A percentile compares a stretch with the other conserved stretches of the same genome.
These are phyloP conservation scores for Trametes cingulata DNA, from an alignment of 768 basidiomycete species.

Conservation along the genomic window DNA sequence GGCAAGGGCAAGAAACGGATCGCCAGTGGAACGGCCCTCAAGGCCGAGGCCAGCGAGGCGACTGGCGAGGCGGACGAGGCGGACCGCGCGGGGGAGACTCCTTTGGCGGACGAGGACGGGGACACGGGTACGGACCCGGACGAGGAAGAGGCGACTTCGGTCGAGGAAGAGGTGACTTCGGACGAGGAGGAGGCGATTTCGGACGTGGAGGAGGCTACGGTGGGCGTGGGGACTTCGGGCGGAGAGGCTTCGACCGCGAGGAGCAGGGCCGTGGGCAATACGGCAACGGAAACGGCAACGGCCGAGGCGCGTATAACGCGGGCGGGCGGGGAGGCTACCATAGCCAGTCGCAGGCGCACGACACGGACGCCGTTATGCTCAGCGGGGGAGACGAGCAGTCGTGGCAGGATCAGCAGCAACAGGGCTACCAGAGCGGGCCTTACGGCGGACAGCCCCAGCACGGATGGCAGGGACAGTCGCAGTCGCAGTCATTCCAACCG, in stretches of 20 bases:
- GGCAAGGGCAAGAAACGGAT: background rate
- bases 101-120: no score
- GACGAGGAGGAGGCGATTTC: constrained; percentile 31
- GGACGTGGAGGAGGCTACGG: constrained; percentile 1
- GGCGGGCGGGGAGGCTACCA: constrained; percentile 33
- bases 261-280: constrained; percentile 28
- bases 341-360: constrained; percentile 29
- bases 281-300: constrained; percentile 43
- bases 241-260: background rate
- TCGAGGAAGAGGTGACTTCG: no score
- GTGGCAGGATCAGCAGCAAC: constrained; percentile 17
- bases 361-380: constrained; percentile 62
- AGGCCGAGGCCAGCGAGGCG: constrained; percentile 24
- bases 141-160: background rate
- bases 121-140: no score
- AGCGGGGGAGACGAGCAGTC: constrained; percentile 39
- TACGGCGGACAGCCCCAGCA: background rate
- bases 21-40: background rate
- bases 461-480: no score
- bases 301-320: constrained; percentile 43
- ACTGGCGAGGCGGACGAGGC: background rate
- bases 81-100: constrained; percentile 15
- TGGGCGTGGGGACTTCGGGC: constrained; percentile 5
- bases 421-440: background rate
- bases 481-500: background rate